Conservation (phyloP, 345 rosid species). For the Populus pruinosa region DNA sequence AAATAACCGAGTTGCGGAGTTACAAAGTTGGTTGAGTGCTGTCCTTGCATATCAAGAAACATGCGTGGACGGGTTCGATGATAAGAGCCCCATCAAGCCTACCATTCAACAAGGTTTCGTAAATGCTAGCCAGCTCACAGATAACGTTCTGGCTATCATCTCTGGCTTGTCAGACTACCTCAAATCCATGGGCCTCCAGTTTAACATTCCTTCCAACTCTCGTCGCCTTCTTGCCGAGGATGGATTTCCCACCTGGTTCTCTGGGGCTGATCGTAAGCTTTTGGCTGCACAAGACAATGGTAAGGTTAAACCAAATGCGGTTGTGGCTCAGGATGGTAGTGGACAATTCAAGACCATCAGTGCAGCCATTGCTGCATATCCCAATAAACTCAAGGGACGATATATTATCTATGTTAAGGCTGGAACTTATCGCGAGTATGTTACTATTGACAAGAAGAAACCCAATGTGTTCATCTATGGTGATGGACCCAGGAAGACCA, state of each 20-base stretch:
- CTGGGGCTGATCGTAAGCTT: conserved; percentile 56
- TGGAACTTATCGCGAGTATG: conserved; percentile 49
- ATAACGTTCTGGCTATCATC: conserved; percentile 9
- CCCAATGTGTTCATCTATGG: conserved; percentile 62
- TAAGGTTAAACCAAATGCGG: conserved; percentile 40
- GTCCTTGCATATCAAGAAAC: conserved; percentile 16
- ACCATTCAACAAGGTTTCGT: not conserved
- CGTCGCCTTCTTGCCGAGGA: conserved; percentile 42
- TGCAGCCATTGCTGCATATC: conserved; percentile 51
- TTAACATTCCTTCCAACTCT: conserved; percentile 22
- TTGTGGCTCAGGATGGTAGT: conserved; percentile 80
- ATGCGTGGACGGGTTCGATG: conserved; percentile 13
- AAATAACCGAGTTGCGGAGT: not conserved
- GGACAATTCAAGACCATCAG: conserved; percentile 54
- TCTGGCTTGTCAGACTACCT: conserved; percentile 35
- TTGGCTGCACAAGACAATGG: conserved; percentile 33
- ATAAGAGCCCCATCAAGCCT: not conserved
- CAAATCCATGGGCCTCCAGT: conserved; percentile 18
- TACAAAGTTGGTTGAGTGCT: conserved; percentile 11
- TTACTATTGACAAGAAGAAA: conserved; percentile 42
- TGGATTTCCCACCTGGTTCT: conserved; percentile 60
- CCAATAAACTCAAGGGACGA: conserved; percentile 31
- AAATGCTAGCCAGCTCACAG: conserved; percentile 7
- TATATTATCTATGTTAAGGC: conserved; percentile 65
- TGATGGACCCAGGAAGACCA: conserved; percentile 67